Base-by-base conservation (phyloP, 192 early-diverging fungal species). In the Bifiguratus adelaidae region DNA sequence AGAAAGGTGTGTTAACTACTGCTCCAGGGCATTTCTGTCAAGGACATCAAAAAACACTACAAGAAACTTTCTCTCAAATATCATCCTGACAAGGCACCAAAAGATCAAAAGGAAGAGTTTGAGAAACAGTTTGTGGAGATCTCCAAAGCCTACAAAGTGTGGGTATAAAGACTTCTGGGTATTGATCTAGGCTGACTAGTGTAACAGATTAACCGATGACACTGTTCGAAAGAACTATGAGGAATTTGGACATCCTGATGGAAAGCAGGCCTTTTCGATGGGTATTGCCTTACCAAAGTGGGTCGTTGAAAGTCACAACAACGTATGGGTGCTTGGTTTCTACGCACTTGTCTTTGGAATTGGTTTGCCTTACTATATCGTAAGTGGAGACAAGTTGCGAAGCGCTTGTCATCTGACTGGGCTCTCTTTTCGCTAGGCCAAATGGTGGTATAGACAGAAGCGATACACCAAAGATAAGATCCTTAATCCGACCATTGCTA, bases 191-290 rank as follows among this genome's bases (percentile, higher is more conserved):
- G n/a, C n/a, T n/a, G n/a, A n/a, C n/a, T 33, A 16, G 13, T 32
- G 24, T 18, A 30, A 40, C 65, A 82, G 80, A 23, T 68, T 99
- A 53, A 99, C 94, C 2, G 85, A 99, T 53, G 85, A 91, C 12
- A 89, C 83, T 43, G 84, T 80, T 16, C 79, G 85, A 48, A 81
- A 86, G 53, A 89, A 86, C 62, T 99, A 82, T 71, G 91, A 96
- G 51, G 89, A 99, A 61, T 93, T 75, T 50, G 94, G 94, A 43
- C 90, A 97, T 61, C 93, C 95, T 13, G 95, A 99, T 61, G 95
- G 95, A 11, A 92, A 88, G 55, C 92, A 95, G 65, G 80, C 87
- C 18, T 79, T 82, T 50, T 71, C 82, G 27, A 84, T 96, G 77
- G 92, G 92, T 32, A 85, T 99, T 58, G 95, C 95, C 3, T 75